Conservation (phyloP, 352 stramenopile species). For the Phytophthora multivora region DNA sequence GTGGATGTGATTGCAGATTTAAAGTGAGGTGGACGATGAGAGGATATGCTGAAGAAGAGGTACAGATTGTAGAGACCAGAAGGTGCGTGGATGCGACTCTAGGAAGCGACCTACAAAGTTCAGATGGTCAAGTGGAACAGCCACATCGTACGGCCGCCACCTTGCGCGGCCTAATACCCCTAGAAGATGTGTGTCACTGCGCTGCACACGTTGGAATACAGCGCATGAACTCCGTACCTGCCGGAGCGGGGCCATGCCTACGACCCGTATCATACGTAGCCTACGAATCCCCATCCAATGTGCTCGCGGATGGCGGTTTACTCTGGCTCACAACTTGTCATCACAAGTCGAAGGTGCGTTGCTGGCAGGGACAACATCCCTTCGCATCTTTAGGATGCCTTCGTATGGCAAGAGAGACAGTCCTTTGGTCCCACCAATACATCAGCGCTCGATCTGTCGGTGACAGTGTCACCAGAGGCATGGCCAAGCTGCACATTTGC, state of each 20-base stretch:
- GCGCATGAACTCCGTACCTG: not conserved
- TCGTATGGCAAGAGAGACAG: constrained; percentile 31
- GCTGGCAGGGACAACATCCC: not conserved
- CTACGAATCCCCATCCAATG: not conserved
- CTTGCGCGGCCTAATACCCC: constrained; percentile 2
- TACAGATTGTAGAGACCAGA: constrained; percentile 12
- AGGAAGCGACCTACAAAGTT: too few species aligned
- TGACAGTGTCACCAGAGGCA: not conserved
- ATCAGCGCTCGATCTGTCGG: constrained; percentile 3
- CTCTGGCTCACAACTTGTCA: constrained; percentile 15
- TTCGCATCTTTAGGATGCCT: constrained; percentile 14
- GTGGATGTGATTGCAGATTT: constrained; percentile 15
- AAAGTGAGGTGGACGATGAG: not conserved
- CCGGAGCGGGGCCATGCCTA: not conserved
- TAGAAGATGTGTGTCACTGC: constrained; percentile 14
- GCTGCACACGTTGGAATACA: constrained; percentile 9
- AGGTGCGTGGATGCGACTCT: not conserved
- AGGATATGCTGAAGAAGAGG: constrained; percentile 15
- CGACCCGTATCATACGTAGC: not conserved
- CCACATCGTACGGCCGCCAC: not conserved
- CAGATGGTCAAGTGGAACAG: not conserved
- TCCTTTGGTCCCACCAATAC: constrained; percentile 28
- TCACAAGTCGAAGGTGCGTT: not conserved
- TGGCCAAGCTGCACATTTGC: constrained; percentile 7
- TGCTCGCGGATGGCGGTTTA: not conserved